Conservation (phyloP, 345 rosid genomes). For the Citrus sp. region DNA sequence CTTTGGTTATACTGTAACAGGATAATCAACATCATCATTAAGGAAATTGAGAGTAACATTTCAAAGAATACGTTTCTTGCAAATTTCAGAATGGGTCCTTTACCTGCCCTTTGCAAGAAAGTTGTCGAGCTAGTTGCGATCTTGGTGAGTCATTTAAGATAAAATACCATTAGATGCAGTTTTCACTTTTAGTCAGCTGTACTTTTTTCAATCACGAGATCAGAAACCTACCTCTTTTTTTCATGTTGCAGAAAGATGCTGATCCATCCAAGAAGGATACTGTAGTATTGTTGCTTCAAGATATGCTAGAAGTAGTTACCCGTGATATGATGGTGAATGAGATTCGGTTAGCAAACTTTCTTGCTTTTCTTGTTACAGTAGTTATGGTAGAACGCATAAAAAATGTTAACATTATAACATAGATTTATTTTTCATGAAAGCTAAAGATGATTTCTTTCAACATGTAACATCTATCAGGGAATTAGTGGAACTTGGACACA, state of each 20-base stretch:
- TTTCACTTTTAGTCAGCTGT: constrained; percentile 6
- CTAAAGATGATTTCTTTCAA: not conserved
- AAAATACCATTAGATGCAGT: not conserved
- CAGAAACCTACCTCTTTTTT: constrained; percentile 1
- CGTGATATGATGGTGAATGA: constrained; percentile 95
- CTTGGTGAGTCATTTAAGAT: constrained; percentile 55
- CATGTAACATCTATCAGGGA: constrained; percentile 48
- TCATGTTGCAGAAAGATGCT: constrained; percentile 74
- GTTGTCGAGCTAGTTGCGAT: constrained; percentile 87
- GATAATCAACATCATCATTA: constrained; percentile 80
- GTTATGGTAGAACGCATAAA: constrained; percentile 7
- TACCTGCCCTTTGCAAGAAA: constrained; percentile 69
- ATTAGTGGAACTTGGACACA: constrained; percentile 74
- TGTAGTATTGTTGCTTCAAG: constrained; percentile 84
- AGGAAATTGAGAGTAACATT: constrained; percentile 86
- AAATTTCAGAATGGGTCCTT: constrained; percentile 81
- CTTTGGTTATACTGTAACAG: constrained; percentile 36
- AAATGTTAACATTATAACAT: not conserved
- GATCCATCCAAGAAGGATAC: constrained; percentile 65
- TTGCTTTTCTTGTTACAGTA: not conserved
- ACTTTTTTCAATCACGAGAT: not conserved
- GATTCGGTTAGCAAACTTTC: constrained; percentile 64
- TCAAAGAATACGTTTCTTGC: constrained; percentile 79
- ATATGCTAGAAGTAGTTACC: constrained; percentile 93
- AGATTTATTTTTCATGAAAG: not conserved